phyloP scores from a whole-genome alignment of 2,329 filamentous ascomycete genomes.

The Aspergillus sp. region DNA sequence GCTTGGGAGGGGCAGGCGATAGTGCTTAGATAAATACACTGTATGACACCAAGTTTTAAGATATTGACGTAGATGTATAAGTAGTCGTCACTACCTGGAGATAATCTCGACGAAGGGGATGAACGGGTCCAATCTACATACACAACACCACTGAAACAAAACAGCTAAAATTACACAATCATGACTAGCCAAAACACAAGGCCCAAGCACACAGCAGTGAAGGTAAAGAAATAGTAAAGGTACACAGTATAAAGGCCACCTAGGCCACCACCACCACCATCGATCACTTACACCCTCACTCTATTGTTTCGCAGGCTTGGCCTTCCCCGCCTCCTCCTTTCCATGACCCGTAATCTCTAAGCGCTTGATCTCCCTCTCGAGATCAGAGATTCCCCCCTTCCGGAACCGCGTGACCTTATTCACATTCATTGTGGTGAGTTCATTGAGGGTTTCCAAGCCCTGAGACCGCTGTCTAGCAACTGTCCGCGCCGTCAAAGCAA shows the following conservation, averaged over 20 bases:
- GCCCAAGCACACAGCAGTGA: too few species aligned
- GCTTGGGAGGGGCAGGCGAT: not conserved
- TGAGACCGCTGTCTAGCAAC: slow-evolving; percentile 63
- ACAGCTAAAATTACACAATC: slow-evolving; percentile 24
- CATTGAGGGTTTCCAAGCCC: slow-evolving; percentile 62
- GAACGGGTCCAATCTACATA: not conserved
- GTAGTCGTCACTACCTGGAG: too few species aligned
- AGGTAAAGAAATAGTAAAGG: not conserved
- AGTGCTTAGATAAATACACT: slow-evolving; percentile 8
- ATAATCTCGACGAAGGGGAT: not conserved
- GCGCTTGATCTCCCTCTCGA: slow-evolving; percentile 62
- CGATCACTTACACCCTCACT: not conserved
- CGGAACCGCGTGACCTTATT: slow-evolving; percentile 80
- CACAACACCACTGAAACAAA: not conserved
- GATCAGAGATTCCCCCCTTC: slow-evolving; percentile 63
- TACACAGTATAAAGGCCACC: not conserved
- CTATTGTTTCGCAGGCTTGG: slow-evolving; percentile 22
- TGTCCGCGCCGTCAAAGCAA: slow-evolving; percentile 87
- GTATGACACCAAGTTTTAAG: not conserved
- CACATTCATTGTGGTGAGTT: slow-evolving; percentile 76
- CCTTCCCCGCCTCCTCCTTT: slow-evolving; percentile 26
- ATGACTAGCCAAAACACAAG: slow-evolving; percentile 11
- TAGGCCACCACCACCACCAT: not conserved
- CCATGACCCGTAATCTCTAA: slow-evolving; percentile 56
- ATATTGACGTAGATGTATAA: too few species aligned